Percentiles rank a stretch among this genome's conserved stretches.
Evolutionary conservation across 148 eudicot species (phyloP).

Genomic region (Talinum fruticosum): DNA sequence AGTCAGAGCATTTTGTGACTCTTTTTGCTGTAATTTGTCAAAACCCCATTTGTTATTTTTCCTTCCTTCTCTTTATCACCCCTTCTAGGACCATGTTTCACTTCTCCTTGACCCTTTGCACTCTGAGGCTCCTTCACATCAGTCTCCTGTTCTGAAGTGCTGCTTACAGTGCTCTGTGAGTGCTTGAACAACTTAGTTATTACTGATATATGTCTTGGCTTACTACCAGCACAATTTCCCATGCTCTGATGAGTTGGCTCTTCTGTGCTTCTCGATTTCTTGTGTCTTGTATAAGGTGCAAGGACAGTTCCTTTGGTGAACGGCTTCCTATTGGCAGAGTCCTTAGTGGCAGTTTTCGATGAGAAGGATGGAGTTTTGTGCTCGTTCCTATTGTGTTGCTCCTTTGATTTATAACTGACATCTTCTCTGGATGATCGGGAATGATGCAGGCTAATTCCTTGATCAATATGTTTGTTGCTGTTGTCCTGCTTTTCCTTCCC

Average conservation of each 20-base stretch:
- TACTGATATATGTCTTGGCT: slow-evolving; percentile 52
- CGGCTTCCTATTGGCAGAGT: slow-evolving; percentile 30
- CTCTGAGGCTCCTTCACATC: neutral
- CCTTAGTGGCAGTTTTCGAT: slow-evolving; percentile 23
- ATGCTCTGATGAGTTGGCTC: neutral
- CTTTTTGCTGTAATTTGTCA: neutral
- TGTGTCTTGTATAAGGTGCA: slow-evolving; percentile 46
- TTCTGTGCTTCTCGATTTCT: neutral
- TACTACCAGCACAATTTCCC: slow-evolving; percentile 14
- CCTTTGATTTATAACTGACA: slow-evolving; percentile 10
- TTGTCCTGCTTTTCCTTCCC: slow-evolving; percentile 16
- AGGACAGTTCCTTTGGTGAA: slow-evolving; percentile 27
- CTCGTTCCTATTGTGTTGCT: slow-evolving; percentile 2
- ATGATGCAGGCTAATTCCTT: slow-evolving; percentile 22
- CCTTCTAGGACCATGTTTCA: no score
- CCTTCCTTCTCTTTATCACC: no score
- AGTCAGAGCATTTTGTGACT: neutral
- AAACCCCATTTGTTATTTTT: neutral
- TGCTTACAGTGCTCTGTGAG: slow-evolving; percentile 22
- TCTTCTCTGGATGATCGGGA: slow-evolving; percentile 15
- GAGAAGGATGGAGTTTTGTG: slow-evolving; percentile 1
- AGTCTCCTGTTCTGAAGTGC: slow-evolving; percentile 16
- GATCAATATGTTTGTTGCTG: slow-evolving; percentile 7
- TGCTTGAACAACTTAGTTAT: slow-evolving; percentile 40
- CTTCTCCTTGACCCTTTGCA: no score